These are phyloP conservation scores for Pistacia integerrima DNA, from an alignment of 345 rosid species.

Conservation along the genomic window DNA sequence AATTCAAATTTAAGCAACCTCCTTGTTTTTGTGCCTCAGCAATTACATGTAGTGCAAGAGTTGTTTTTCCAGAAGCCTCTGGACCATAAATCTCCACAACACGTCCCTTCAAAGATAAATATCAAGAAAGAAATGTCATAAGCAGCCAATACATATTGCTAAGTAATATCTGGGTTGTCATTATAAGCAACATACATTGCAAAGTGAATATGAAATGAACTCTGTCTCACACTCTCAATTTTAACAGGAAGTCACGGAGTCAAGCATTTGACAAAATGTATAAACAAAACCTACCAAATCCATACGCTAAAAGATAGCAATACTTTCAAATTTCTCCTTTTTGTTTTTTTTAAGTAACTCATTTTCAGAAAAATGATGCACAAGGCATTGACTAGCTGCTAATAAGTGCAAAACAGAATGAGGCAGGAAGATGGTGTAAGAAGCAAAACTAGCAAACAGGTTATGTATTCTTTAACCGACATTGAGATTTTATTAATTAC, in stretches of 20 bases:
- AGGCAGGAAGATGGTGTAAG: not conserved
- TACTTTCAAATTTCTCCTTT: not conserved
- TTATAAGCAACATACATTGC: not conserved
- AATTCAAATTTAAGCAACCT: slow-evolving; percentile 45
- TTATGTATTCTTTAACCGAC: not conserved
- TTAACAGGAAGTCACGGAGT: not conserved
- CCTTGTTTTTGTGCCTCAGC: slow-evolving; percentile 98
- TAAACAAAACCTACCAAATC: not conserved
- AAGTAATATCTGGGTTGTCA: not conserved
- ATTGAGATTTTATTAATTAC: not conserved
- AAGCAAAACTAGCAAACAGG: not conserved
- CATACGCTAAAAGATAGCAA: not conserved
- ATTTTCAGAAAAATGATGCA: not conserved
- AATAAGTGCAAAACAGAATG: not conserved
- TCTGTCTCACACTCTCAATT: not conserved
- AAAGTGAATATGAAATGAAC: not conserved
- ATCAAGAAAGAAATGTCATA: slow-evolving; percentile 20
- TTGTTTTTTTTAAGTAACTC: not conserved
- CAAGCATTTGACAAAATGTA: not conserved
- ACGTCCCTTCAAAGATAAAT: slow-evolving; percentile 64
- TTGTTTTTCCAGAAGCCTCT: slow-evolving; percentile 99
- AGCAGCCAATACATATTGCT: slow-evolving; percentile 21
- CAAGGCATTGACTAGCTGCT: not conserved
- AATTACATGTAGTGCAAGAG: slow-evolving; percentile 92
- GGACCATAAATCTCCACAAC: slow-evolving; percentile 98